These are phyloP conservation scores for Aspergillus funiculosus DNA, from an alignment of 495 filamentous ascomycete species.

Conservation along the genomic window DNA sequence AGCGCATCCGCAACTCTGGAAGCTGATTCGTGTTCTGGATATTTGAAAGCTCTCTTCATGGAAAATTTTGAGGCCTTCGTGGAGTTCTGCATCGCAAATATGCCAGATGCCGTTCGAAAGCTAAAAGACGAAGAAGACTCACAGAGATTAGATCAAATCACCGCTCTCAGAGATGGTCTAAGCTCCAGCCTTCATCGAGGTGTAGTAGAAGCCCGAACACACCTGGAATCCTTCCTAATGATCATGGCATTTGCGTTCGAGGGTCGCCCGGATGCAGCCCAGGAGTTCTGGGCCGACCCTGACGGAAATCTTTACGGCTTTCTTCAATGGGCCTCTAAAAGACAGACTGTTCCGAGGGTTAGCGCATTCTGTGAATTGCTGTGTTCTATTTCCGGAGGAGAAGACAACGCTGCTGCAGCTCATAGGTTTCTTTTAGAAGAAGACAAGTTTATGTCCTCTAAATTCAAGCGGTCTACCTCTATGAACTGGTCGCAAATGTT, in stretches of 20 bases:
- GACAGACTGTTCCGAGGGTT: conserved; percentile 86
- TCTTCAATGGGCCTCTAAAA: conserved; percentile 86
- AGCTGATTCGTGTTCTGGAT: conserved; percentile 51
- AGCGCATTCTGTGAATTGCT: conserved; percentile 96
- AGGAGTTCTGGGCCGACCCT: conserved; percentile 80
- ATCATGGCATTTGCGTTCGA: conserved; percentile 91
- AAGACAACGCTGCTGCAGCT: conserved; percentile 70
- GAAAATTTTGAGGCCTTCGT: conserved; percentile 75
- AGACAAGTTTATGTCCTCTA: conserved; percentile 61
- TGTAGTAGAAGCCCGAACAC: conserved; percentile 54
- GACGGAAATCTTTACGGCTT: conserved; percentile 92
- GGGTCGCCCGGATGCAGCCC: conserved; percentile 69
- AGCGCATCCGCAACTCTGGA: conserved; percentile 61
- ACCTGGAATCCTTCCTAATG: conserved; percentile 86
- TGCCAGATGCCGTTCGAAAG: conserved; percentile 83
- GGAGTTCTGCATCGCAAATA: conserved; percentile 88
- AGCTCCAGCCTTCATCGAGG: conserved; percentile 42
- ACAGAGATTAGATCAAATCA: conserved; percentile 64
- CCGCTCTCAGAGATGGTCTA: conserved; percentile 43
- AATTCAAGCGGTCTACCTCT: conserved; percentile 69
- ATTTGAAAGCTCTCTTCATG: conserved; percentile 66
- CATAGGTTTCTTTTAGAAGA: conserved; percentile 90
- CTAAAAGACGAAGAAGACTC: conserved; percentile 87
- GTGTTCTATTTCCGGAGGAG: conserved; percentile 71
- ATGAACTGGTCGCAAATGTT: conserved; percentile 92